phyloP scores from a whole-genome alignment of 2,329 filamentous ascomycete genomes.

The Aspergillus cejpii region DNA sequence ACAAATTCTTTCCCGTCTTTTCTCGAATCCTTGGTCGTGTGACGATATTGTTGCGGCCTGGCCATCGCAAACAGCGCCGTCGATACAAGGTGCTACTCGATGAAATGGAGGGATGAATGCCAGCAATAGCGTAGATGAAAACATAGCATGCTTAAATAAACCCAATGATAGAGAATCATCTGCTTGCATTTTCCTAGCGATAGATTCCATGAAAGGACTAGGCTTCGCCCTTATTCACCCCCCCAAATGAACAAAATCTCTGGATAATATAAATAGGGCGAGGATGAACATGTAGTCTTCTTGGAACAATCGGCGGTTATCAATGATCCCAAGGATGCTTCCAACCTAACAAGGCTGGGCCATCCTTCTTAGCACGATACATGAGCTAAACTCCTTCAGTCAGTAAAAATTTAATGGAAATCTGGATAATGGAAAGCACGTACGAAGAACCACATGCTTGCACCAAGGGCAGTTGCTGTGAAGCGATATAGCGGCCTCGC shows the following conservation, averaged over 20 bases:
- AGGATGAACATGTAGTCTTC: conserved; percentile 12
- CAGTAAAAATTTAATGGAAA: no score
- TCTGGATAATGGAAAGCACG: conserved; percentile 4
- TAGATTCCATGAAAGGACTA: neutral
- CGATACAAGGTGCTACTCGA: conserved; percentile 77
- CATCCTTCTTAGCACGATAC: conserved; percentile 95
- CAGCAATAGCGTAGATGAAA: neutral
- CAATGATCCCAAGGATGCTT: conserved; percentile 97
- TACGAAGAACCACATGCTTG: conserved; percentile 99
- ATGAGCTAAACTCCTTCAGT: no score
- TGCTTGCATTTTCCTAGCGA: neutral
- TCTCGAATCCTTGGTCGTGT: conserved; percentile 60
- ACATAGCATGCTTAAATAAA: neutral
- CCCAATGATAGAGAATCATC: neutral
- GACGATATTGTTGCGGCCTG: conserved; percentile 51
- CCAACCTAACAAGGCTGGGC: conserved; percentile 81
- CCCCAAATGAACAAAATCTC: neutral
- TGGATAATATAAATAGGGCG: neutral
- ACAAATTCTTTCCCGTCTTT: conserved; percentile 60
- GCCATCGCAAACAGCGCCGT: conserved; percentile 69
- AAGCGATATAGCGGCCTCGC: conserved; percentile 70
- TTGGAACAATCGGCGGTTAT: conserved; percentile 15
- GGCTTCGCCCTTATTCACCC: neutral
- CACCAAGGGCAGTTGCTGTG: conserved; percentile 77
- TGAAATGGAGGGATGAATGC: conserved; percentile 45